These are phyloP conservation scores for Tephrocybe sp. DNA, from an alignment of 768 basidiomycete species.

Conservation along the genomic window DNA sequence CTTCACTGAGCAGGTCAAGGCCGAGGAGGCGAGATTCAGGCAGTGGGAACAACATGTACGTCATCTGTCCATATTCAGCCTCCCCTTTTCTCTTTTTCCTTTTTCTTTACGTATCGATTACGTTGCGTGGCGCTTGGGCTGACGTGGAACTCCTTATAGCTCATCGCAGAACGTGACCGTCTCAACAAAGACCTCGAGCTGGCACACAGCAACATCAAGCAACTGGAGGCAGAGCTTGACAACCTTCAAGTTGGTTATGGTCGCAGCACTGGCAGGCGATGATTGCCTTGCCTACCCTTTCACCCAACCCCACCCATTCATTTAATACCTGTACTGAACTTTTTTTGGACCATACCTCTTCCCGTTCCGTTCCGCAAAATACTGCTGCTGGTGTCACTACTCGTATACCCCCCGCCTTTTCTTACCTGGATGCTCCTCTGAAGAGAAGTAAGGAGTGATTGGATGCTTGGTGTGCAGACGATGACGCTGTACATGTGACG, in stretches of 20 bases:
- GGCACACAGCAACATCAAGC: constrained; percentile 89
- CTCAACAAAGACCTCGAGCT: constrained; percentile 98
- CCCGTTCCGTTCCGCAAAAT: constrained; percentile 16
- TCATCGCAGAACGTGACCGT: constrained; percentile 96
- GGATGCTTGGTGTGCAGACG: constrained; percentile 5
- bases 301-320: neutral
- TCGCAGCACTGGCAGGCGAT: constrained; percentile 68
- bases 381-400: constrained; percentile 6
- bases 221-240: constrained; percentile 87
- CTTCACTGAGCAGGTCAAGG: constrained; percentile 99
- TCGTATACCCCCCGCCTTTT: constrained; percentile 8
- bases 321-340: constrained; percentile 2
- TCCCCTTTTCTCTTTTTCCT: neutral
- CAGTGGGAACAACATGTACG: constrained; percentile 98
- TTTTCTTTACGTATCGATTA: neutral
- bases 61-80: constrained; percentile 17
- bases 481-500: constrained; percentile 1
- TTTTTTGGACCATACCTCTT: constrained; percentile 17
- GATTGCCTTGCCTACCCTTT: constrained; percentile 19
- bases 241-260: constrained; percentile 84
- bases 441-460: constrained; percentile 8
- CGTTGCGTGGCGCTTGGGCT: neutral
- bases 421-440: constrained; percentile 5
- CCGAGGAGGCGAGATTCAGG: constrained; percentile 95
- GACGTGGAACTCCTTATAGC: constrained; percentile 43